Percentiles rank a stretch among this genome's conserved stretches.
phyloP scores from a whole-genome alignment of 768 basidiomycete genomes.

The Lentinula boryana region DNA sequence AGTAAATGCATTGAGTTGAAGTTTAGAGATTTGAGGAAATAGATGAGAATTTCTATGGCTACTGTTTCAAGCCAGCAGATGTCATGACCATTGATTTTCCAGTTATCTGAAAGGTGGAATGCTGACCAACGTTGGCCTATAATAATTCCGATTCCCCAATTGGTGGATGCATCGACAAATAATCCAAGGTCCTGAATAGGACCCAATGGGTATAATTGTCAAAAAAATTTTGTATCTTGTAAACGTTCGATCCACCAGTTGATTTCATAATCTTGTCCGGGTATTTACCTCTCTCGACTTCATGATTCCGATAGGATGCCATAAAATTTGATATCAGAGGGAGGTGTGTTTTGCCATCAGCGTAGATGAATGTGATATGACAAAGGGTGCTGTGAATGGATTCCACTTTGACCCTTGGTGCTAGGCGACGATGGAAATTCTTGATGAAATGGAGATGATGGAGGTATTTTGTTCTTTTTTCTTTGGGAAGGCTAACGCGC shows the following conservation, averaged over 20 bases:
- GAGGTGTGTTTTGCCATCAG: conserved; percentile 18
- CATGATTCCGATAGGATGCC: conserved; percentile 15
- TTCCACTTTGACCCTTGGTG: conserved; percentile 7
- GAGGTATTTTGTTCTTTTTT: conserved; percentile 20
- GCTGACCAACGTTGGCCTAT: conserved; percentile 9
- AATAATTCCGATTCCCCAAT: conserved; percentile 17
- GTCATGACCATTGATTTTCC: too few species aligned
- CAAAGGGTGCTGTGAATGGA: conserved; percentile 24
- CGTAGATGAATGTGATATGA: conserved; percentile 26
- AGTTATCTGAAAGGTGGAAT: too few species aligned
- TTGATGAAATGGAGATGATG: conserved; percentile 11
- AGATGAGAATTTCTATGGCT: conserved; percentile 9
- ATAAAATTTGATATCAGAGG: conserved; percentile 20
- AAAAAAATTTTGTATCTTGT: not conserved
- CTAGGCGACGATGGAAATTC: not conserved
- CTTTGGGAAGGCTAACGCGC: conserved; percentile 17
- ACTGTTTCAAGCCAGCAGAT: too few species aligned
- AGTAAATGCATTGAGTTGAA: too few species aligned
- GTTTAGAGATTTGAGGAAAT: conserved; percentile 12
- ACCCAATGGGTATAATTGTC: conserved; percentile 10
- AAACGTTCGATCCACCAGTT: conserved; percentile 23
- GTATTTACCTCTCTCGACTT: conserved; percentile 3
- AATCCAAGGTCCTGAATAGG: conserved; percentile 15
- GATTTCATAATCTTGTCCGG: conserved; percentile 18
- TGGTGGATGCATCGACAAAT: conserved; percentile 24